Percentiles rank a stretch among this genome's conserved stretches.
phyloP scores from a whole-genome alignment of 2,329 filamentous ascomycete species.

The Phaeosphaeria sp. region DNA sequence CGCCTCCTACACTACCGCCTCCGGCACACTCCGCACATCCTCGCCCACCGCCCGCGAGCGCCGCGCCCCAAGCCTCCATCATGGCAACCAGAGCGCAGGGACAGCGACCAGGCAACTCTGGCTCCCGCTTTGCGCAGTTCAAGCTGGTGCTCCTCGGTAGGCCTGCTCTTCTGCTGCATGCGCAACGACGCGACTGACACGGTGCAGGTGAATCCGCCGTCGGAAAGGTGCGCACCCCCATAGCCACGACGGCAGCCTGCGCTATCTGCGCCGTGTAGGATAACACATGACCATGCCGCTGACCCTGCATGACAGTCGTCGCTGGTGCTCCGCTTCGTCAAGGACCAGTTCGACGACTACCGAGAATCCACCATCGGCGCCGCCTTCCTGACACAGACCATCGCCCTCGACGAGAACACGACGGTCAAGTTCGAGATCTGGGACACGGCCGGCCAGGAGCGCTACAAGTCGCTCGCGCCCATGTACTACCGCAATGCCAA shows the following conservation, averaged over 20 bases:
- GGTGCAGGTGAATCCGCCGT: conserved; percentile 91
- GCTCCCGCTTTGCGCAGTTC: conserved; percentile 92
- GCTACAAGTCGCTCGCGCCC: conserved; percentile 97
- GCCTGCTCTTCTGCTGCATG: conserved; percentile 37
- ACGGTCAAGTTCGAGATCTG: conserved; percentile 99
- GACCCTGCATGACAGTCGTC: conserved; percentile 73
- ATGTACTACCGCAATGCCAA: conserved; percentile 99
- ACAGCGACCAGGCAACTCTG: conserved; percentile 67
- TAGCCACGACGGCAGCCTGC: conserved; percentile 23
- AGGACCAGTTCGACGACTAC: conserved; percentile 99
- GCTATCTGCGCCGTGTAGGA: conserved; percentile 15
- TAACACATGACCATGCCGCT: conserved; percentile 22
- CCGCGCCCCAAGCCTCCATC: conserved; percentile 35
- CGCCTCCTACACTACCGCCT: conserved; percentile 4
- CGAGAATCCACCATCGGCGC: conserved; percentile 98
- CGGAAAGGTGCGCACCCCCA: conserved; percentile 76
- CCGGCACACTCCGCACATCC: conserved; percentile 8
- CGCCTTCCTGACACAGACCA: conserved; percentile 98
- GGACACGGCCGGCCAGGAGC: conserved; percentile 89
- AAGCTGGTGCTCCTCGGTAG: conserved; percentile 96
- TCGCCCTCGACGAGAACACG: conserved; percentile 95
- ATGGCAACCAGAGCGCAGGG: conserved; percentile 88
- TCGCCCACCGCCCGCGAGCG: conserved; percentile 14
- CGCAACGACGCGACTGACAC: conserved; percentile 24
- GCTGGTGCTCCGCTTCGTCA: conserved; percentile 96